Percentiles rank a stretch among this genome's conserved stretches.
Conservation (phyloP, 257 asterid genomes). For the Nicotiana paniculata region DNA sequence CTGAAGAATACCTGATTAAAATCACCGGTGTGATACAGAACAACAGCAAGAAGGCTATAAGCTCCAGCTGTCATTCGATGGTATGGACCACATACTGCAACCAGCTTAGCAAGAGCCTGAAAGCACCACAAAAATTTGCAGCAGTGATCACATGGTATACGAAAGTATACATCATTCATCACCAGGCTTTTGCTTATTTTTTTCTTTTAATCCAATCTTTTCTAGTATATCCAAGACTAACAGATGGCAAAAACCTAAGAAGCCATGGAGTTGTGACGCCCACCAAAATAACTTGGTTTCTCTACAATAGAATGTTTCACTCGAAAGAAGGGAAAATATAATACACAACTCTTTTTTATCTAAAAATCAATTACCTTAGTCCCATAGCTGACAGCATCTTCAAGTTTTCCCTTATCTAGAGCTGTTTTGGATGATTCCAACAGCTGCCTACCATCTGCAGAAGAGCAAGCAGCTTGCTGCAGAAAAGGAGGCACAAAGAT, state of each 20-base stretch:
- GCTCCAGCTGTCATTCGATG: conserved; percentile 97
- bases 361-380: conserved; percentile 54
- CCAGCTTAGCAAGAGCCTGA: conserved; percentile 95
- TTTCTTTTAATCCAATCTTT: background rate
- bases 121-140: conserved; percentile 11
- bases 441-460: conserved; percentile 91
- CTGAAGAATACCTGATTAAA: conserved; percentile 69
- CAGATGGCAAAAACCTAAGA: background rate
- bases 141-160: background rate
- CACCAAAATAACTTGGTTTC: background rate
- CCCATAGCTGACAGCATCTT: conserved; percentile 89
- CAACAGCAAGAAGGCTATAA: conserved; percentile 97
- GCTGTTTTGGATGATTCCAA: conserved; percentile 96
- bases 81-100: conserved; percentile 96
- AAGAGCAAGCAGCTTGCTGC: conserved; percentile 94
- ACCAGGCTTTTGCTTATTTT: background rate
- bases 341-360: background rate
- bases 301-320: background rate
- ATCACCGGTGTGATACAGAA: conserved; percentile 97
- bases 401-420: conserved; percentile 95
- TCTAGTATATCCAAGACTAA: background rate
- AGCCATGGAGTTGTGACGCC: background rate
- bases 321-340: background rate
- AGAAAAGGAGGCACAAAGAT: conserved; percentile 1
- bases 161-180: background rate